Evolutionary conservation across 805 yeast species (phyloP), one percentile per base, ranked within the genome.

Genomic region (Candida dendrica): DNA sequence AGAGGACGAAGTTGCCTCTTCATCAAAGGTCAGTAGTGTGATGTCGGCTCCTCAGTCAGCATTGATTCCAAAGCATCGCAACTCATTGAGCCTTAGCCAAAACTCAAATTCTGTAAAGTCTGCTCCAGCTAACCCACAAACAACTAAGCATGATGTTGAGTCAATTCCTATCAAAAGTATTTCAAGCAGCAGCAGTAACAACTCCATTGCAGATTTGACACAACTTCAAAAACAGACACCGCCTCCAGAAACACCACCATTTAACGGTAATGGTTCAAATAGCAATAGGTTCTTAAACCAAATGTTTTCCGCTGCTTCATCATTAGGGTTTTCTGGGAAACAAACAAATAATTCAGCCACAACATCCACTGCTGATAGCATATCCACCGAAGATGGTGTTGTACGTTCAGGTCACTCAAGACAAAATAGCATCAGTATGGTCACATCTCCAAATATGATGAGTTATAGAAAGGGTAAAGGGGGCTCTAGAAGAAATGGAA

Each of bases 51-150:
- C 49, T 9, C 35, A 35, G 14, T 18, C 42, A 17, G 34, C 36
- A 6, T 16, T 41, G 3, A 11, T 37, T 2, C 29, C 48, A 14
- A 37, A 37, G 32, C 26, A 8, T 8, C 37, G 33, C 7, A 34
- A 34, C 17, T 34, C 42, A 13, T 7, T 34, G 10, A 42, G 14
- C 18, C 13, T 36, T 9, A 11, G 4, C 30, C n/a, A 22, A 20
- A 36, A 33, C 6, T 32, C 47, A 17, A 30, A 18, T n/a, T 17
- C 20, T 13, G 34, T 58, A 24, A 71, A 71, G 46, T 61, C 76
- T 3, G 53, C 66, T 1, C 80, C 80, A 0, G 79, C 78, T 1
- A 60, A 67, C 46, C 80, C 81, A 0, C 68, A 63, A 37, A 75
- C 79, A 1, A 75, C 80, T 0, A 66, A 54, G 38, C 66, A 72